phyloP scores from a whole-genome alignment of 768 basidiomycete genomes.

The Paxillus rubicundulus region DNA sequence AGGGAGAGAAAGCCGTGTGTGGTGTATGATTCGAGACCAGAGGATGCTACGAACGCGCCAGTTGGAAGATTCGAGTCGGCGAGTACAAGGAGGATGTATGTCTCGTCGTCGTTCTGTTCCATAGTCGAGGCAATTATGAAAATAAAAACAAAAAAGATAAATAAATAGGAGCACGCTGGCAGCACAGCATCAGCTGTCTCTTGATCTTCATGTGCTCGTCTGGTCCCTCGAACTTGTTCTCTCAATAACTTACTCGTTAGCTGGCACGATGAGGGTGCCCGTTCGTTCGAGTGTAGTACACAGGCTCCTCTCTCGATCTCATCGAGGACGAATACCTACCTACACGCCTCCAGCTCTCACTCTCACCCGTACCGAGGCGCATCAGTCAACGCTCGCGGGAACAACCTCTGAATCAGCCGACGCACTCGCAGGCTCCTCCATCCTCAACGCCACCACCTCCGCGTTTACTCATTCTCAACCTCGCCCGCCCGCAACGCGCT shows the following conservation, averaged over 20 bases:
- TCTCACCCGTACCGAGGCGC: conserved; percentile 21
- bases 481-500: background rate
- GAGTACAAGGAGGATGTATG: conserved; percentile 74
- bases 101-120: conserved; percentile 46
- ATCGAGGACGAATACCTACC: background rate
- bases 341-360: conserved; percentile 6
- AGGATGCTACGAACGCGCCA: conserved; percentile 93
- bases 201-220: too few relatives aligned
- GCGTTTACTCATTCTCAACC: background rate
- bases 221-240: too few relatives aligned
- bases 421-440: background rate
- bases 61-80: conserved; percentile 95
- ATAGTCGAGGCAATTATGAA: background rate
- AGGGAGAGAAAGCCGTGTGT: conserved; percentile 73
- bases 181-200: too few relatives aligned
- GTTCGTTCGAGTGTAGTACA: background rate
- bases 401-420: background rate
- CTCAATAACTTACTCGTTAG: background rate
- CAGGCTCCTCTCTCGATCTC: background rate
- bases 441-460: background rate
- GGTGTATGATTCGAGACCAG: conserved; percentile 86
- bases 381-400: conserved; percentile 35
- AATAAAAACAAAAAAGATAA: too few relatives aligned
- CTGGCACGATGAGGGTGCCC: conserved; percentile 1
- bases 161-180: too few relatives aligned